A percentile compares a stretch with the other conserved stretches of the same genome.
Evolutionary conservation across 805 yeast species (phyloP).

Genomic region (Barnettozyma populi): DNA sequence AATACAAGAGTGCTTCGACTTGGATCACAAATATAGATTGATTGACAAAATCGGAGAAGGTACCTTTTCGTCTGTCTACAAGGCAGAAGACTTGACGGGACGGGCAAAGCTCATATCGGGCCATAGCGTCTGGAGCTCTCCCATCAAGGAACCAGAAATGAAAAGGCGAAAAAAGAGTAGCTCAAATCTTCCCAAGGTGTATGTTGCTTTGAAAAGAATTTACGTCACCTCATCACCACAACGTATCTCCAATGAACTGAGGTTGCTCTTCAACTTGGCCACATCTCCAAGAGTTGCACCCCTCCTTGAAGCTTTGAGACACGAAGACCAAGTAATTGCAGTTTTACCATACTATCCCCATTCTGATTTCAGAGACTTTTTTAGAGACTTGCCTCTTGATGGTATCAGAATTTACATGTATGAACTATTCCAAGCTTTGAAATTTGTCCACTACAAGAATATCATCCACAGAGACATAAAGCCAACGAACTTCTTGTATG

Average conservation of each 20-base stretch:
- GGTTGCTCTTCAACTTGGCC: conserved; percentile 61
- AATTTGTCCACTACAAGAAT: conserved; percentile 59
- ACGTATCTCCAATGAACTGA: conserved; percentile 84
- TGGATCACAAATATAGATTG: conserved; percentile 32
- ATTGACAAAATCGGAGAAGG: conserved; percentile 67
- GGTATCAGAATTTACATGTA: conserved; percentile 79
- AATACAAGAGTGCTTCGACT: conserved; percentile 46
- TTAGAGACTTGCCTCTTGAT: conserved; percentile 67
- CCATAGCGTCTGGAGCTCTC: conserved; percentile 29
- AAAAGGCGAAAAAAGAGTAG: conserved; percentile 32
- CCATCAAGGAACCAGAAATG: conserved; percentile 21
- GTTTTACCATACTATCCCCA: conserved; percentile 89
- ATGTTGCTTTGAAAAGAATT: conserved; percentile 86
- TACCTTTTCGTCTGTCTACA: conserved; percentile 84
- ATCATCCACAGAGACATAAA: conserved; percentile 77
- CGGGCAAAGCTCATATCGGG: conserved; percentile 31
- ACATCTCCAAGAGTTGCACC: conserved; percentile 81
- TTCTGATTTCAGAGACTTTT: conserved; percentile 84
- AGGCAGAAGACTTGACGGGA: conserved; percentile 48
- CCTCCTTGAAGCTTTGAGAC: conserved; percentile 77
- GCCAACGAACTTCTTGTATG: conserved; percentile 64
- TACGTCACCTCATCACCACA: conserved; percentile 94
- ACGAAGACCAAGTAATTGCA: conserved; percentile 89
- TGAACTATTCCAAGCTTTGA: conserved; percentile 70
- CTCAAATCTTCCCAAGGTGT: conserved; percentile 16